phyloP scores from a whole-genome alignment of 495 filamentous ascomycete genomes.

The Trypethelium eluteriae region DNA sequence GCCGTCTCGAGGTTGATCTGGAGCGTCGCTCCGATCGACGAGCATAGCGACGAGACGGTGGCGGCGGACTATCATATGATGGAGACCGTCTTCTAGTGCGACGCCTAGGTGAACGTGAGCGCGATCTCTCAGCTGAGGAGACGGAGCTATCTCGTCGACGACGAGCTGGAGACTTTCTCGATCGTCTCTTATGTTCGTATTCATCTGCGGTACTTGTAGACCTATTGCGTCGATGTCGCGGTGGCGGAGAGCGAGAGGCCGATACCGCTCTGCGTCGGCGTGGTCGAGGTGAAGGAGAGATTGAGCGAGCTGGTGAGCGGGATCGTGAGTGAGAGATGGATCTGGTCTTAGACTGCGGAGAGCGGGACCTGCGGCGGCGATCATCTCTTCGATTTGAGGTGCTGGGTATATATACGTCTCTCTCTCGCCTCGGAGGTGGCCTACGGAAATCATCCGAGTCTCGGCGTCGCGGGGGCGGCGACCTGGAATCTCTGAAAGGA shows the following conservation, averaged over 20 bases:
- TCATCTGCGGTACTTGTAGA: conserved; percentile 12
- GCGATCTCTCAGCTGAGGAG: conserved; percentile 38
- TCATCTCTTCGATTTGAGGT: conserved; percentile 17
- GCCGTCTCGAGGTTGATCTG: conserved; percentile 37
- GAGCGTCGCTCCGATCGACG: conserved; percentile 21
- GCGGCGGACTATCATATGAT: conserved; percentile 33
- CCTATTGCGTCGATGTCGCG: conserved; percentile 14
- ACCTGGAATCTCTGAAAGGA: conserved; percentile 43
- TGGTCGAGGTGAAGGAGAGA: conserved; percentile 24
- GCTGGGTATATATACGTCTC: conserved; percentile 52
- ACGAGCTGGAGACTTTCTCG: conserved; percentile 1
- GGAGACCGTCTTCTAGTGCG: conserved; percentile 35
- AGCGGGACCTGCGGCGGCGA: conserved; percentile 19
- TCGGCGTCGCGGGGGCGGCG: conserved; percentile 53
- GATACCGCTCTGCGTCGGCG: conserved; percentile 20
- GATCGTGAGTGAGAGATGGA: conserved; percentile 17
- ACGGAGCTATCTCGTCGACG: conserved; percentile 24
- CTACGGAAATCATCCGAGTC: conserved; percentile 48
- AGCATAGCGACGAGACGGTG: conserved; percentile 35
- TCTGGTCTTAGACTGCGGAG: conserved; percentile 15
- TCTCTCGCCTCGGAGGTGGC: conserved; percentile 45
- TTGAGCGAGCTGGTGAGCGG: conserved; percentile 19
- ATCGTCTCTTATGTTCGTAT: conserved; percentile 19
- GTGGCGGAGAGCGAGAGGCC: conserved; percentile 23
- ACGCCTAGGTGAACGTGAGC: conserved; percentile 57